These are phyloP conservation scores for Venturia asperata DNA, from an alignment of 2,329 filamentous ascomycete species.

Conservation along the genomic window DNA sequence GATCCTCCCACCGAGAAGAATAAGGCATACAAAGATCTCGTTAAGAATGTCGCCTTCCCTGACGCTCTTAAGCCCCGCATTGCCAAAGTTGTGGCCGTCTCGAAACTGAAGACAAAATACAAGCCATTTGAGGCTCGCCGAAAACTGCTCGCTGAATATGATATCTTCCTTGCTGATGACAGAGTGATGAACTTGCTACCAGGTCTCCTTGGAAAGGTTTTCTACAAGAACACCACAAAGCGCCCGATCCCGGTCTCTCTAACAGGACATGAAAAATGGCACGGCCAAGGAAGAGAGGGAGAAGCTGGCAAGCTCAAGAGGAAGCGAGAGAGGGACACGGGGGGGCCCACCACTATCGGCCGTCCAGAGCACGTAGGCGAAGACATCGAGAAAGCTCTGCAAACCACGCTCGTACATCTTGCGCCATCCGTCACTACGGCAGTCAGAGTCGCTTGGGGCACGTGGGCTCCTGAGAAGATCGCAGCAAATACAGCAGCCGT, in stretches of 20 bases:
- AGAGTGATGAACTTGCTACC: slow-evolving; percentile 69
- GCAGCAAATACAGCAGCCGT: slow-evolving; percentile 74
- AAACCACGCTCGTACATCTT: slow-evolving; percentile 72
- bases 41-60: slow-evolving; percentile 59
- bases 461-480: slow-evolving; percentile 67
- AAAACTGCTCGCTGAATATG: slow-evolving; percentile 77
- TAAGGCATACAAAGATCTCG: slow-evolving; percentile 81
- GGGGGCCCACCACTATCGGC: slow-evolving; percentile 42
- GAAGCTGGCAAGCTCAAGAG: slow-evolving; percentile 4
- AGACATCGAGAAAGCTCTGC: slow-evolving; percentile 73
- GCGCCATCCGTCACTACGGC: slow-evolving; percentile 72
- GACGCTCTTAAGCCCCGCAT: slow-evolving; percentile 42
- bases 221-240: slow-evolving; percentile 79
- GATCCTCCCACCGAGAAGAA: slow-evolving; percentile 50
- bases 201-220: slow-evolving; percentile 76
- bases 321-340: slow-evolving; percentile 53
- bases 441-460: slow-evolving; percentile 69
- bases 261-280: slow-evolving; percentile 45
- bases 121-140: slow-evolving; percentile 80
- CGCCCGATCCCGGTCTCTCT: slow-evolving; percentile 78
- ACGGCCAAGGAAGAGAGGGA: slow-evolving; percentile 9
- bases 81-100: slow-evolving; percentile 64
- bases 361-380: slow-evolving; percentile 61
- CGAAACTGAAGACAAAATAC: slow-evolving; percentile 84
- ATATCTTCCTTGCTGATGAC: slow-evolving; percentile 90